These are phyloP conservation scores for Papiliotrema nemorosa DNA, from an alignment of 1,284 basidiomycete genomes.

Conservation along the genomic window DNA sequence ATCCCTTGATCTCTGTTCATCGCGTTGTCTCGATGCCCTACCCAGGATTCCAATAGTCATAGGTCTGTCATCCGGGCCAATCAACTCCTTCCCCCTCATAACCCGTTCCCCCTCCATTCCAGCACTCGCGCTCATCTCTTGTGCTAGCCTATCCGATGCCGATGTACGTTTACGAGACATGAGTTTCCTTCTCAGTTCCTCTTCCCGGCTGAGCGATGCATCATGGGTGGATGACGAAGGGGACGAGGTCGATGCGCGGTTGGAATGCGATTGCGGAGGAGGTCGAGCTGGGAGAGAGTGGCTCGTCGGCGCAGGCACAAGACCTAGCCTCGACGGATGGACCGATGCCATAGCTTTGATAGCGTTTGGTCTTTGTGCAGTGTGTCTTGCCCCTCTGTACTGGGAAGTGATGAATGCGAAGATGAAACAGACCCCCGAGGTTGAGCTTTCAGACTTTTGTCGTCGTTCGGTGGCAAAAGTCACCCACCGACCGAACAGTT, in stretches of 20 bases:
- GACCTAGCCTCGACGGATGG: conserved; percentile 4
- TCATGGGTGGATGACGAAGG: not conserved
- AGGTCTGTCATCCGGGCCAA: not conserved
- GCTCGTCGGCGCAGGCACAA: not conserved
- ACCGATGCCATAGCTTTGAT: conserved; percentile 5
- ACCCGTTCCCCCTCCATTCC: not conserved
- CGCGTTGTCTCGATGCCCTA: not conserved
- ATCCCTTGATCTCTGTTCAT: not conserved
- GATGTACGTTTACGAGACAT: not conserved
- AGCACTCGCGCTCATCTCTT: not conserved
- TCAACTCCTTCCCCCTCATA: not conserved
- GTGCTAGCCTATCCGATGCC: not conserved
- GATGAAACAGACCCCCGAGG: too few relatives aligned
- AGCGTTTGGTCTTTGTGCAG: too few relatives aligned
- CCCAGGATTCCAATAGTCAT: not conserved
- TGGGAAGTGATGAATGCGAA: too few relatives aligned
- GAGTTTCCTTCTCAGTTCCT: not conserved
- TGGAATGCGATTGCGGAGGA: not conserved
- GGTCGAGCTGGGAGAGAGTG: not conserved
- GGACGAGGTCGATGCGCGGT: not conserved
- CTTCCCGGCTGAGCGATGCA: not conserved
- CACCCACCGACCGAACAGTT: not conserved
- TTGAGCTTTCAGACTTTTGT: too few relatives aligned
- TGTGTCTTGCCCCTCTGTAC: too few relatives aligned
- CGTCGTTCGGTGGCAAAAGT: not conserved